phyloP scores from a whole-genome alignment of 257 asterid genomes.

The Knoxia roxburghii region DNA sequence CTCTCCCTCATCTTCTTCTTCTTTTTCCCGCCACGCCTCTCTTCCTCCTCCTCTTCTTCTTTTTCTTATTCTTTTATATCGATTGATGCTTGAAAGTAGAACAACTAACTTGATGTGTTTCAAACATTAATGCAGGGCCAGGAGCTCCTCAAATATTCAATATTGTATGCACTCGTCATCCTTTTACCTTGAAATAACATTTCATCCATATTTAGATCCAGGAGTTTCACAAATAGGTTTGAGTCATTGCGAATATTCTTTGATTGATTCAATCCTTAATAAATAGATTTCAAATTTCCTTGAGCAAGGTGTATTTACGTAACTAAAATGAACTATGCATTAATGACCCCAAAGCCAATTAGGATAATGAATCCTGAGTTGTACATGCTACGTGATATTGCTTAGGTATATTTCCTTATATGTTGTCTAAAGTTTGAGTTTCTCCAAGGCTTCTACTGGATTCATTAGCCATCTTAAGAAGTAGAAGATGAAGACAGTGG shows the following conservation, averaged over 20 bases:
- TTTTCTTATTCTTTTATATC: background rate
- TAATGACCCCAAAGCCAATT: background rate
- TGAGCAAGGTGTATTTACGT: background rate
- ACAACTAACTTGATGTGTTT: background rate
- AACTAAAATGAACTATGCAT: background rate
- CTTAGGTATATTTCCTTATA: too few species aligned
- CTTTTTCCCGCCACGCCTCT: too few species aligned
- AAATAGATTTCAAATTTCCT: background rate
- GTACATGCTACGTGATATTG: background rate
- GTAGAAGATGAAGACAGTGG: too few species aligned
- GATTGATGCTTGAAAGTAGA: background rate
- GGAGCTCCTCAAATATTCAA: constrained; percentile 81
- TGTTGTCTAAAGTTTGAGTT: background rate
- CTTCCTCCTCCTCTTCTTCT: background rate
- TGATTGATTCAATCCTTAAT: background rate
- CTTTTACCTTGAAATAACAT: background rate
- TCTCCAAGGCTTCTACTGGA: background rate
- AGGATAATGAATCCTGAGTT: background rate
- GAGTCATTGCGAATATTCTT: background rate
- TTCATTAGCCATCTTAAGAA: background rate
- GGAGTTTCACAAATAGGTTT: background rate
- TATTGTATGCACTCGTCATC: constrained; percentile 47
- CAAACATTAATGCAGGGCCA: constrained; percentile 47
- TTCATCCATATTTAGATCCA: background rate
- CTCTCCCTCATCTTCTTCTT: too few species aligned